Conservation (phyloP, 2,329 filamentous ascomycete species). For the Hortaea werneckii region DNA sequence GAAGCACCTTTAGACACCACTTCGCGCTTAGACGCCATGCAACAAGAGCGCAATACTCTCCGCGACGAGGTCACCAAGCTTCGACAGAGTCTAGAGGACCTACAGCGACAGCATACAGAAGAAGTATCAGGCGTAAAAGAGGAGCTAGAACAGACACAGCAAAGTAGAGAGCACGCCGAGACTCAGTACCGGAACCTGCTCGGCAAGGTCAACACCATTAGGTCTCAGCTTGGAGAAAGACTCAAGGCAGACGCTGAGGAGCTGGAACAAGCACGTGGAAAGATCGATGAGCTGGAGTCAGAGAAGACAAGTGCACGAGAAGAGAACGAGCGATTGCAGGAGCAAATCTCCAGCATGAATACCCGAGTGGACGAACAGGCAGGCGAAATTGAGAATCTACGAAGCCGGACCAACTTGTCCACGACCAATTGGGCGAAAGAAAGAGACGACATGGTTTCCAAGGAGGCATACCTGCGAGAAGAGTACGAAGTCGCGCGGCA, state of each 20-base stretch:
- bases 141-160: constrained; percentile 39
- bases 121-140: constrained; percentile 43
- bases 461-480: constrained; percentile 65
- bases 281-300: constrained; percentile 46
- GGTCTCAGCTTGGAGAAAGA: constrained; percentile 76
- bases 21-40: constrained; percentile 61
- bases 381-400: constrained; percentile 66
- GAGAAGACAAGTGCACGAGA: constrained; percentile 20
- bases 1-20: constrained; percentile 36
- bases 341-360: constrained; percentile 47
- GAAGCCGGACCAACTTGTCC: constrained; percentile 74
- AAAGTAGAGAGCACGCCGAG: constrained; percentile 60
- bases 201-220: constrained; percentile 86
- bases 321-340: constrained; percentile 43
- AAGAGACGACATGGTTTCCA: constrained; percentile 69
- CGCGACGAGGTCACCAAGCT: constrained; percentile 73
- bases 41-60: constrained; percentile 69
- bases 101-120: constrained; percentile 60
- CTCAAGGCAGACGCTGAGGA: constrained; percentile 85
- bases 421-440: constrained; percentile 94
- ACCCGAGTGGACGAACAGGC: constrained; percentile 61
- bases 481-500: constrained; percentile 89
- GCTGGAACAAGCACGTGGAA: constrained; percentile 70
- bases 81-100: constrained; percentile 67
- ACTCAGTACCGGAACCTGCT: constrained; percentile 80